Base-by-base conservation (phyloP, 2,329 filamentous ascomycete species). In the Bisporella sp. region DNA sequence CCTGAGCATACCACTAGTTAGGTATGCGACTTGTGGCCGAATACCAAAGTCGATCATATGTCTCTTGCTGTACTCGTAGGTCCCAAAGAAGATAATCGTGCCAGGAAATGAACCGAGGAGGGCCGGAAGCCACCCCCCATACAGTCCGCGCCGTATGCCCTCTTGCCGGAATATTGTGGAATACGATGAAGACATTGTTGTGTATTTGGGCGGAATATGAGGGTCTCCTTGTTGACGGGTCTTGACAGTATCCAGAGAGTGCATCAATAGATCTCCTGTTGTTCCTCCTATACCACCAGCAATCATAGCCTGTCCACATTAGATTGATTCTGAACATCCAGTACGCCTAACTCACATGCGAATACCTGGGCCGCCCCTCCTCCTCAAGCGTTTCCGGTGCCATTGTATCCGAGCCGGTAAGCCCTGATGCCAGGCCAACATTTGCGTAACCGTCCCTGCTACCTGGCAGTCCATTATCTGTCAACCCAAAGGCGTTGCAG, bases 201-300 rank as follows among this genome's bases (percentile, higher is more conserved):
- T 85, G 71, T 99, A 99, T 71, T 88, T 95, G 1, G 93, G 87
- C 28, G 93, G 93, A 54, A 96, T 79, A 66, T 93, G 86, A 42
- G 92, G 91, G 64, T 97, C 93, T 63, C 92, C 93, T 71, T 99
- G 93, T 68, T 99, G 95, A 60, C 93, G 82, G 44, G 93, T 99
- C 73, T 99, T 99, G 62, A 99, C 93, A 1, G 93, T 99, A 69
- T 99, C 93, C 64, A 99, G 79, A 43, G 92, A 97, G 73, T 99
- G 93, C 93, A 99, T 99, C 59, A 99, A 75, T 79, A 99, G 87
- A 69, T 99, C 93, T 52, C 95, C 93, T 50, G 87, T 95, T 12
- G 88, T 91, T 48, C 93, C 93, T 64, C 95, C 93, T 48, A 95
- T 75, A 53, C 92, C 93, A 64, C 93, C 93, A 33, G 93, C 93